These are phyloP conservation scores for Blastobotrys aristatus DNA, from an alignment of 1,139 yeast genomes.

Conservation along the genomic window DNA sequence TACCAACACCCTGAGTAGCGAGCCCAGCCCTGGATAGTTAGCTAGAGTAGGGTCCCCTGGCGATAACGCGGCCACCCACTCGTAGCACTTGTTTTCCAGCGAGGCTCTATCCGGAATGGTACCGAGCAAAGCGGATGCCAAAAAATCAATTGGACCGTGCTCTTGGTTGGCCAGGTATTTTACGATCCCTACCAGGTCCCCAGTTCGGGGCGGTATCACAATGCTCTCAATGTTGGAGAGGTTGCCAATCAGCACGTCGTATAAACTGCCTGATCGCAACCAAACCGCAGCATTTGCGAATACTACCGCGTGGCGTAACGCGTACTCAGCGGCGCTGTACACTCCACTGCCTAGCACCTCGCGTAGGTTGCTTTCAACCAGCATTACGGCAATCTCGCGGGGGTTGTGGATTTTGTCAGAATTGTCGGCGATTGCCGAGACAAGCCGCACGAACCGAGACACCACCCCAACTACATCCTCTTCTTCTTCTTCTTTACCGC, in stretches of 20 bases:
- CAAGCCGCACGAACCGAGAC: background rate
- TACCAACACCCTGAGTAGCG: background rate
- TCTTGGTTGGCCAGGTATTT: background rate
- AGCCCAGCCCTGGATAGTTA: background rate
- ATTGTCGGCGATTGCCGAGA: background rate
- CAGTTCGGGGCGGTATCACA: background rate
- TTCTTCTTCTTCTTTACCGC: background rate
- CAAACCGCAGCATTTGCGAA: background rate
- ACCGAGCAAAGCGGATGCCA: background rate
- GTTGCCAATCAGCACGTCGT: conserved; percentile 4
- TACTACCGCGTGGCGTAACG: conserved; percentile 3
- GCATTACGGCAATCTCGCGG: background rate
- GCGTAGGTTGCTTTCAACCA: background rate
- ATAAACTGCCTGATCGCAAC: background rate
- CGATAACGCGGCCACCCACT: conserved; percentile 1
- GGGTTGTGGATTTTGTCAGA: background rate
- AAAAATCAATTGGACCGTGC: conserved; percentile 4
- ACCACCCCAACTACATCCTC: background rate
- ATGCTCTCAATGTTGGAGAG: background rate
- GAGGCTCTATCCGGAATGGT: background rate
- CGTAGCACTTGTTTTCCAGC: background rate
- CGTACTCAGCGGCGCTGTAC: background rate
- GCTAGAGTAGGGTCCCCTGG: conserved; percentile 6
- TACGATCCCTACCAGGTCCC: background rate
- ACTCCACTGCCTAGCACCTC: background rate